A percentile compares a stretch with the other conserved stretches of the same genome.
Conservation (phyloP, 345 rosid genomes). For the Atalantia buxifolia region DNA sequence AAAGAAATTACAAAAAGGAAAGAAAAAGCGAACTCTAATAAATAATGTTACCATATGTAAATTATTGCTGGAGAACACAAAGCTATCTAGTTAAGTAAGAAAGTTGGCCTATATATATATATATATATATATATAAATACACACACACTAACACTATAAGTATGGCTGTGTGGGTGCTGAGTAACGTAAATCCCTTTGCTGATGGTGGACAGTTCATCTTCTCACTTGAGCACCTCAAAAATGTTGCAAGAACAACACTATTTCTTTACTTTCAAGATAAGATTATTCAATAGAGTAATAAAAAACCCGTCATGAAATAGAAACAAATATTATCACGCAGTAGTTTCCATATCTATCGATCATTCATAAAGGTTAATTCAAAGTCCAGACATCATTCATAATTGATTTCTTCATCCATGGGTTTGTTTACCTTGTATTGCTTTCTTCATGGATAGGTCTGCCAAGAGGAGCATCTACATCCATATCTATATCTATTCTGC, state of each 20-base stretch:
- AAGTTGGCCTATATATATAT: not conserved
- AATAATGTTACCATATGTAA: not conserved
- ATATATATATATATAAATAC: too few relatives aligned
- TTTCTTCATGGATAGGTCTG: not conserved
- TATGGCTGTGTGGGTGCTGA: not conserved
- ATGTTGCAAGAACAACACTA: not conserved
- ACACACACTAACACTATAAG: too few relatives aligned
- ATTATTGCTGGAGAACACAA: not conserved
- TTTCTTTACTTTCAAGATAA: not conserved
- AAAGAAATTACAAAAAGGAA: not conserved
- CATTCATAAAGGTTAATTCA: not conserved
- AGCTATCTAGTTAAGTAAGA: not conserved
- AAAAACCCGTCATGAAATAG: not conserved
- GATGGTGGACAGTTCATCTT: constrained; percentile 30
- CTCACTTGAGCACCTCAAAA: not conserved
- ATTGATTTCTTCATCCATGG: not conserved
- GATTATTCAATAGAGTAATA: not conserved
- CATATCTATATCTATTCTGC: too few relatives aligned
- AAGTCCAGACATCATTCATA: not conserved
- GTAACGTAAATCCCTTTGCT: not conserved
- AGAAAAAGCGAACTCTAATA: not conserved
- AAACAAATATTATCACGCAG: not conserved
- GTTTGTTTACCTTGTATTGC: not conserved
- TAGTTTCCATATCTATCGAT: not conserved
- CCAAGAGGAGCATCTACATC: too few relatives aligned